Base-by-base conservation (phyloP, 2,329 filamentous ascomycete genomes). In the Talaromyces pinophilus region DNA sequence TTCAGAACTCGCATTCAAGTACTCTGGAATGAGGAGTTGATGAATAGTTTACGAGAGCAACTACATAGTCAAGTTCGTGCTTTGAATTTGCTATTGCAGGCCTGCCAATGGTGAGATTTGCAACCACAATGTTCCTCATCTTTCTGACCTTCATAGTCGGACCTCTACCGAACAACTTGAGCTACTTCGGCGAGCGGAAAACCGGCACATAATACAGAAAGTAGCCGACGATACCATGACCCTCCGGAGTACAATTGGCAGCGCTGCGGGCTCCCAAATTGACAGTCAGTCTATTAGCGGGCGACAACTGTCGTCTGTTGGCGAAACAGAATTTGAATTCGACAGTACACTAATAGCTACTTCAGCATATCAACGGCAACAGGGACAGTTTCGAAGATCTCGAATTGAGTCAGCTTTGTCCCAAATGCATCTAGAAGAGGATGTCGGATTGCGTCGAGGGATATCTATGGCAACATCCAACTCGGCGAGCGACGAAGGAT, bases 141-240 rank as follows among this genome's bases (percentile, higher is more conserved):
- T n/a, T n/a, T 57, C 25, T 62, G 66, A 60, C 50, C 11, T 40
- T 17, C 13, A 35, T 64, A 78, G 76, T 67, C 75, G 72, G 59
- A 73, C 76, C 5, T 72, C 73, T 1, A 70, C 74, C 10, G 77
- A 79, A 62, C 78, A 80, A 68, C 66, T 75, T 28, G 72, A 74
- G 30, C 68, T 79, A 8, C 71, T 80, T 11, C 72, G 75, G 38
- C 71, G 69, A 63, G 72, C 72, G 8, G 72, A 75, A 62, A 79
- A 72, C 52, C 74, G 75, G 55, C 70, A 70, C 22, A 76, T 79
- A 4, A 76, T 80, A 28, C 69, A 74, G 59, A 76, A 73, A 65
- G 74, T 78, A 28, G 75, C 72, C n/a, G 74, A 78, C 64, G 77
- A 80, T 65, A 77, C 77, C 19, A 72, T 71, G 19, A 78, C 77